A percentile compares a stretch with the other conserved stretches of the same genome.
phyloP scores from a whole-genome alignment of 805 yeast species.

The Candida nemodendra region DNA sequence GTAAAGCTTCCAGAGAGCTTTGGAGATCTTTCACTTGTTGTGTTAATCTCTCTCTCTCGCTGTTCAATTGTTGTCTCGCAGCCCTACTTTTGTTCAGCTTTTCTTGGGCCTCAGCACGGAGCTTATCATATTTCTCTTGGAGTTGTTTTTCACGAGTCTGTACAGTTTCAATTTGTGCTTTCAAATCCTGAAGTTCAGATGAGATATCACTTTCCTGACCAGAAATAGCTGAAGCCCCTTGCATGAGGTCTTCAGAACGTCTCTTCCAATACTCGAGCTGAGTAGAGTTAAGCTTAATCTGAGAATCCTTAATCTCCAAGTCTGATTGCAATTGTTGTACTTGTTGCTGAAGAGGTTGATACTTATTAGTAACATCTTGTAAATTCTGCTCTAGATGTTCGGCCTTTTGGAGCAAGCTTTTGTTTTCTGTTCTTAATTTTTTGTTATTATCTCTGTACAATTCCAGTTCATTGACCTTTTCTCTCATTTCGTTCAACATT shows the following conservation, averaged over 20 bases:
- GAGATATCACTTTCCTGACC: conserved; percentile 19
- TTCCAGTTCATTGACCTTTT: conserved; percentile 27
- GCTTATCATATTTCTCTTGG: conserved; percentile 27
- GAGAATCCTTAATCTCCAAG: conserved; percentile 48
- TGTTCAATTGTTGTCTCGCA: conserved; percentile 20
- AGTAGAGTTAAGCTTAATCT: conserved; percentile 44
- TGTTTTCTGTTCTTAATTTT: conserved; percentile 25
- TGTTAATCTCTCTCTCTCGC: conserved; percentile 17
- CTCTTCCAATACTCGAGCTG: conserved; percentile 62
- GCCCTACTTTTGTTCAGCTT: conserved; percentile 28
- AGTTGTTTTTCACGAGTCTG: conserved; percentile 16
- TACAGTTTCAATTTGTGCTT: conserved; percentile 16
- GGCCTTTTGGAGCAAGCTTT: conserved; percentile 9
- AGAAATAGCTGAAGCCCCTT: conserved; percentile 18
- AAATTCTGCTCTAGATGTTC: conserved; percentile 19
- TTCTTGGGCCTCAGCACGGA: conserved; percentile 32
- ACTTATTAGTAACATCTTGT: conserved; percentile 1
- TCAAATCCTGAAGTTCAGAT: conserved; percentile 26
- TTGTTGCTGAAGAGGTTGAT: conserved; percentile 17
- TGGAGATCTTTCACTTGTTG: conserved; percentile 17
- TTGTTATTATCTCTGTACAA: conserved; percentile 31
- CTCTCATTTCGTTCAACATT: conserved; percentile 26
- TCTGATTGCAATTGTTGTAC: conserved; percentile 23
- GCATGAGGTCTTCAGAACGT: conserved; percentile 46
- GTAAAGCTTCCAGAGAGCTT: conserved; percentile 6